A percentile compares a stretch with the other conserved stretches of the same genome.
phyloP scores from a whole-genome alignment of 179 eudicot species.

The Gypsophila paniculata region DNA sequence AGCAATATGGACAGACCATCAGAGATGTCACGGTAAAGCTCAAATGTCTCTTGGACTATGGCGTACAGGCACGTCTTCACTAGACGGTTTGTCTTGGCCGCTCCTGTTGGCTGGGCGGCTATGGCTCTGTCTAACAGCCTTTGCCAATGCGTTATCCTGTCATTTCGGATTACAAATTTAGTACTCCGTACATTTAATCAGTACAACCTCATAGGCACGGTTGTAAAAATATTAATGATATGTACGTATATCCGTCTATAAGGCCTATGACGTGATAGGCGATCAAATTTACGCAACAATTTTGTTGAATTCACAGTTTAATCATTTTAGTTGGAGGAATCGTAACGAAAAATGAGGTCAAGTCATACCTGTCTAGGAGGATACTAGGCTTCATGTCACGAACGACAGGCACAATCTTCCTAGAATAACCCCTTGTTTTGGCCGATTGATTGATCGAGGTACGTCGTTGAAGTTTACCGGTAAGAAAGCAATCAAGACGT shows the following conservation, averaged over 20 bases:
- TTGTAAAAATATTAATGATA: too few relatives aligned
- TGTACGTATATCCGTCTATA: neutral
- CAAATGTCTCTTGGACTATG: constrained; percentile 71
- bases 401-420: constrained; percentile 36
- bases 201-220: neutral
- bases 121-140: constrained; percentile 70
- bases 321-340: too few relatives aligned
- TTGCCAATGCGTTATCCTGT: constrained; percentile 66
- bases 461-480: constrained; percentile 71
- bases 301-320: too few relatives aligned
- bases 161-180: neutral
- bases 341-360: too few relatives aligned
- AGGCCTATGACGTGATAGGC: neutral
- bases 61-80: constrained; percentile 57
- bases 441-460: constrained; percentile 11
- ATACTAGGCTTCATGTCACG: constrained; percentile 78
- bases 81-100: constrained; percentile 51
- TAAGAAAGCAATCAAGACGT: constrained; percentile 74
- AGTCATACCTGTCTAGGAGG: constrained; percentile 46
- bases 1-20: constrained; percentile 59
- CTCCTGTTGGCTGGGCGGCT: constrained; percentile 72
- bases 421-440: constrained; percentile 4
- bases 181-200: too few relatives aligned
- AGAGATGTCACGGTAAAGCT: constrained; percentile 71
- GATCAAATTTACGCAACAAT: neutral